Base-by-base conservation (phyloP, 202 grass and related monocot genomes). In the Cymbopogon flexuosus region DNA sequence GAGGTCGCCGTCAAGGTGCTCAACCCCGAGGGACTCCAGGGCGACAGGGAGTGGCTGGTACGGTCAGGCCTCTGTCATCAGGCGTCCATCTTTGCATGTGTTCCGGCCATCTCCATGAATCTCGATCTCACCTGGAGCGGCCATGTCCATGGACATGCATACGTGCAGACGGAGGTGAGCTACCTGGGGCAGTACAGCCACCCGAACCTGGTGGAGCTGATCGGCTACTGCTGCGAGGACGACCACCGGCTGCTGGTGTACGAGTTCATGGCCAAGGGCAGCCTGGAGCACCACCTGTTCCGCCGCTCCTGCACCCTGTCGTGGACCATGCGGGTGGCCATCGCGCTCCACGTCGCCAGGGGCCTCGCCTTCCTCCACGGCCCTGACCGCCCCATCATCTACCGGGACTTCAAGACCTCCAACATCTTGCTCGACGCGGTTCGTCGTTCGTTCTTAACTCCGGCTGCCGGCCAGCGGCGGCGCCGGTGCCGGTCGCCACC, bases 361-460 rank as follows among this genome's bases (percentile, higher is more conserved):
- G 93, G 93, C 0, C 86, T 95, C 21, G 79, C 93, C 2, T 95
- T 90, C 87, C 90, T 95, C 58, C 93, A 95, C 58, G 90, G 87
- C 1, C 79, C 82, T 9, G 68, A 82, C 46, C 79, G 82, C 0
- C 93, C 90, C 37, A 63, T 95, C 70, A 95, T 95, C 70, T 95
- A 92, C 86, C 79, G 93, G 1, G 93, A 95, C 56, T 89, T 95
- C 88, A 95, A 95, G 84, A 88, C 90, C 79, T 95, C 93, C 30
- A 92, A 92, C 88, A 90, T 95, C 79, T 65, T 95, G 39, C 93
- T 95, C 45, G 90, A 90, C 82, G 72, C 31, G 43, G 91, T 90
- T 36, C 9, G 62, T 49, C 62, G 3, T 37, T 11, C 39, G 23
- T 15, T 29, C 0, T 47, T 40, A 12, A 36, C 39, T 10, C 9